These are phyloP conservation scores for Debaryomyces fabryi DNA, from an alignment of 1,139 yeast genomes.

Conservation along the genomic window DNA sequence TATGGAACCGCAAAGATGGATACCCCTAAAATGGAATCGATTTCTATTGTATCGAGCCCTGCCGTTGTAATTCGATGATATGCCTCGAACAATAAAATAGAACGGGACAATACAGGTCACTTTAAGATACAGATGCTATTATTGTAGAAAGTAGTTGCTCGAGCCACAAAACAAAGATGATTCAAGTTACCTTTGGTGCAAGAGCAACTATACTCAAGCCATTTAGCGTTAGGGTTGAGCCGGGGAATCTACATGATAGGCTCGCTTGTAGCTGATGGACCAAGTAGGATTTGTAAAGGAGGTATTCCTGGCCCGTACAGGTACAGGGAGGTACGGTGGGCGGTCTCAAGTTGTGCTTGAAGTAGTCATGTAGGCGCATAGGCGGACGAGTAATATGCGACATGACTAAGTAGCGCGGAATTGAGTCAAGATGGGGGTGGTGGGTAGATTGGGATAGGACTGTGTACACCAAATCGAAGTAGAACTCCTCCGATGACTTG, in stretches of 20 bases:
- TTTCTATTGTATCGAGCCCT: neutral
- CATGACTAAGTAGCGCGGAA: slow-evolving; percentile 4
- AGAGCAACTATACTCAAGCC: slow-evolving; percentile 1
- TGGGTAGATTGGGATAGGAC: slow-evolving; percentile 9
- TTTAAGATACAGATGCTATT: neutral
- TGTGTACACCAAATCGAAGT: slow-evolving; percentile 13
- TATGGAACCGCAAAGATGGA: slow-evolving; percentile 6
- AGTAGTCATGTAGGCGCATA: slow-evolving; percentile 12
- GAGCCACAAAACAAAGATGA: neutral
- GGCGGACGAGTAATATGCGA: neutral
- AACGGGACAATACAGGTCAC: neutral
- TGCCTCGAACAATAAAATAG: neutral
- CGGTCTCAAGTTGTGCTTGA: slow-evolving; percentile 14
- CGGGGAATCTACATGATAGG: neutral
- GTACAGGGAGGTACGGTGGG: slow-evolving; percentile 12
- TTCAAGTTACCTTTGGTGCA: neutral
- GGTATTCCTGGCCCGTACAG: slow-evolving; percentile 13
- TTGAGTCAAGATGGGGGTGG: slow-evolving; percentile 1
- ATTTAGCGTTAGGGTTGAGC: neutral
- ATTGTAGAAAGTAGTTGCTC: neutral
- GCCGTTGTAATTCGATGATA: slow-evolving; percentile 1
- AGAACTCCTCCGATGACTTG: slow-evolving; percentile 12
- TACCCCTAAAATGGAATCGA: slow-evolving; percentile 5
- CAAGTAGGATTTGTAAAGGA: neutral
- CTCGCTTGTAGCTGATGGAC: neutral